Evolutionary conservation across 2,329 filamentous ascomycete species (phyloP), one percentile per base, ranked within the genome.

Genomic region (Colletotrichum lindemuthianum): DNA sequence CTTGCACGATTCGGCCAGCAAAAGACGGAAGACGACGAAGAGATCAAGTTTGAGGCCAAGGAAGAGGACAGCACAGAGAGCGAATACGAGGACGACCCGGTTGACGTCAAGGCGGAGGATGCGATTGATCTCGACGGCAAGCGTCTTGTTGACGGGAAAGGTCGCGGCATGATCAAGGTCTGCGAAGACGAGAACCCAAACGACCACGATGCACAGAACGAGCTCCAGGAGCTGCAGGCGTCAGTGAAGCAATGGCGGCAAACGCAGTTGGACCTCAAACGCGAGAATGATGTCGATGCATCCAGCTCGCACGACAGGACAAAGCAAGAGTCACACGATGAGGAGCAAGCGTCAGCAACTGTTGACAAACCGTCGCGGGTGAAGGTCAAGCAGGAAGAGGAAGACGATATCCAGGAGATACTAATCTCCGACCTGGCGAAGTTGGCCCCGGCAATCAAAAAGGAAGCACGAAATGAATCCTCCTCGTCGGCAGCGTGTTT

Each of bases 1-100:
- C 74, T 95, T 69, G 91, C 90, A 12, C 82, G 92, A 11, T 92
- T 95, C 63, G 90, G 87, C 45, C 76, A 84, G 72, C 76, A 84
- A 49, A 84, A 82, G 52, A 86, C 86, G 70, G 80, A 82, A 54
- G 84, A 85, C 11, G 76, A 75, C 16, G 73, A 77, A 34, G 71
- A 72, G 34, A 66, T 63, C 34, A 70, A 75, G 33, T 67, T 74
- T 2, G 66, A 70, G 12, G 51, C 69, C 11, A 81, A 76, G 60
- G 60, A 67, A 10, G 76, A 78, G 43, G 75, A 79, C 52, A 66
- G 70, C 49, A 76, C 77, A 36, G 77, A 78, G 34, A 80, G 80
- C 58, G 82, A 82, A 10, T 81, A 82, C 65, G 83, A 86, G 37
- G 81, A 82, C 65, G 79, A 71, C n/a, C 51, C 67, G 60, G 78